Evolutionary conservation across 2,329 filamentous ascomycete species (phyloP), one percentile per base, ranked within the genome.

Genomic region (Aspergillus nomiae): DNA sequence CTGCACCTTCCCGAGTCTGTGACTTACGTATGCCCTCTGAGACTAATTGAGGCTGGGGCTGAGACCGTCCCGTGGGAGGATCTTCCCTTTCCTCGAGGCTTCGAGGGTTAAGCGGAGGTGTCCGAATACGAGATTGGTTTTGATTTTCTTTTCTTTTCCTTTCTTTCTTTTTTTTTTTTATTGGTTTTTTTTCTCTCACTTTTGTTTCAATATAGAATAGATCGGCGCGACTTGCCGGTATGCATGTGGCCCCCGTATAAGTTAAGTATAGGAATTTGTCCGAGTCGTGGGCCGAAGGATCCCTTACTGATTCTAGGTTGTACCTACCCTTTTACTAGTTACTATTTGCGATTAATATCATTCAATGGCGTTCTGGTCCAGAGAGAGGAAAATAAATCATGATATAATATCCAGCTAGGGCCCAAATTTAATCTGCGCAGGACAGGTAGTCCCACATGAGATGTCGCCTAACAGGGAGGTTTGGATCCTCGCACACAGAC

Each of bases 271-370:
- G 51, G 59, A 59, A 59, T 59, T 43, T 59, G 24, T 46, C 30
- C 53, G 50, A 56, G 59, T 60, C 53, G 59, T 60, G 36, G 51
- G 46, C 59, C 59, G 59, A 58, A 58, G 54, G 55, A 61, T 57
- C 58, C 26, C 12, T 51, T 16, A 21, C 24, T 24, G 19, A 9
- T 48, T 46, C 50, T 61, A 54, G 58, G 58, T 59, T 59, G 34
- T 24, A 38, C 21, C n/a, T 59, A n/a, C 45, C 34, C 41, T 51
- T 45, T 34, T 36, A 19, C 26, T 32, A 30, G 36, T 50, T 12
- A 30, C 12, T 14, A 21, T 28, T n/a, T 3, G 26, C 12, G 43
- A 46, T 34, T 58, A 24, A 36, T 26, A 59, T 38, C 21, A 51
- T 51, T 32, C 26, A 41, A 51, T 51, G 24, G 30, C 16, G 34